Percentiles rank a stretch among this genome's conserved stretches.
phyloP scores from a whole-genome alignment of 176 grass and related monocot genomes.

The Triticum turgidum region DNA sequence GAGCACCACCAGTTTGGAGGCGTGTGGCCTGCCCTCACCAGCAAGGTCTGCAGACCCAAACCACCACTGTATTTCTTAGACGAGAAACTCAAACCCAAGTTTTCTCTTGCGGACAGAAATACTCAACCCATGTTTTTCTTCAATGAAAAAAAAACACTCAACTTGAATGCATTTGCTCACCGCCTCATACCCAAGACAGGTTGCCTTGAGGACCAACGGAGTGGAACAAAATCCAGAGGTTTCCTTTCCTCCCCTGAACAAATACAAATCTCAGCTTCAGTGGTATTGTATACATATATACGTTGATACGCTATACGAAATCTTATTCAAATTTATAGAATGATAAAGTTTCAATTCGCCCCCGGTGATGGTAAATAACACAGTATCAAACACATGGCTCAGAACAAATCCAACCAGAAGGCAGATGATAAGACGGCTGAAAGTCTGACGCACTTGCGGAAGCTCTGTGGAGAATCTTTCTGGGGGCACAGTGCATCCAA shows the following conservation, averaged over 20 bases:
- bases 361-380: background rate
- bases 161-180: background rate
- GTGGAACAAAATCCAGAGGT: background rate
- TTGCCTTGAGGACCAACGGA: background rate
- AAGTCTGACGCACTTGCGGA: background rate
- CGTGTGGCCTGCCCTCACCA: no score
- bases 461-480: background rate
- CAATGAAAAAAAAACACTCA: background rate
- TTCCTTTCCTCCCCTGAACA: background rate
- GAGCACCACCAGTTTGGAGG: no score
- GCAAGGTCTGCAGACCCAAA: no score
- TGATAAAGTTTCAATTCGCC: background rate
- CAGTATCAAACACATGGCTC: background rate
- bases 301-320: background rate
- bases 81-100: background rate
- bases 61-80: background rate
- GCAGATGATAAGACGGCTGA: background rate
- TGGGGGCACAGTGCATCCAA: background rate
- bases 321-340: background rate
- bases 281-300: background rate
- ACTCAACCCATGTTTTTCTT: background rate
- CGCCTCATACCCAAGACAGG: background rate
- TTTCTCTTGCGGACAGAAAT: background rate
- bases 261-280: background rate
- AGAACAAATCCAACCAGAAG: background rate